phyloP scores from a whole-genome alignment of 305 asterid species.

The Fraxinus nigra region DNA sequence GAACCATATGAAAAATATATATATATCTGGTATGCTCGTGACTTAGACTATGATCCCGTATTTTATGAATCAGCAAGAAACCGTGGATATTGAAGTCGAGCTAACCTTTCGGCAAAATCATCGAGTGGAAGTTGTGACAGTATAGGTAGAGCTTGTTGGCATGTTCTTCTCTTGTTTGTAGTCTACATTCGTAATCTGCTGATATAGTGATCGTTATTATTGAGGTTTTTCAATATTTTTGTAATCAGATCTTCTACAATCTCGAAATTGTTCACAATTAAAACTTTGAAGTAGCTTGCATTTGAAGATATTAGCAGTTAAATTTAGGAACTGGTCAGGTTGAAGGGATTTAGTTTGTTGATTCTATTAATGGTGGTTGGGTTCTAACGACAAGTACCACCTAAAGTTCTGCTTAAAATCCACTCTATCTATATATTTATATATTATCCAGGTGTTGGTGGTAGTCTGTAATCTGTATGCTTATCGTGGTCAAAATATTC shows the following conservation, averaged over 20 bases:
- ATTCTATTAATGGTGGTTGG: slow-evolving; percentile 1
- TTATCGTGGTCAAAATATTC: slow-evolving; percentile 36
- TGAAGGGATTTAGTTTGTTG: background rate
- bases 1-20: slow-evolving; percentile 25
- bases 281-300: background rate
- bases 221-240: slow-evolving; percentile 62
- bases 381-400: background rate
- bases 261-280: background rate
- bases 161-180: slow-evolving; percentile 52
- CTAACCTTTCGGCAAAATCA: slow-evolving; percentile 56
- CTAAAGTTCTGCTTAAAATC: background rate
- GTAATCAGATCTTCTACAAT: slow-evolving; percentile 31
- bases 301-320: background rate
- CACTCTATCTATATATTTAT: background rate
- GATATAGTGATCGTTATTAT: slow-evolving; percentile 71
- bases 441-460: slow-evolving; percentile 7
- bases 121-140: slow-evolving; percentile 66
- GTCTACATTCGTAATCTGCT: slow-evolving; percentile 75
- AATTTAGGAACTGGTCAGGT: background rate
- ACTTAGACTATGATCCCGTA: slow-evolving; percentile 59
- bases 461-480: background rate
- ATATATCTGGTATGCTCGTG: slow-evolving; percentile 56
- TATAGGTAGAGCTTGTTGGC: slow-evolving; percentile 67
- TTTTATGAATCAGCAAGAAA: slow-evolving; percentile 51
- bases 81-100: slow-evolving; percentile 55